These are phyloP conservation scores for Erucastrum elatum DNA, from an alignment of 345 rosid species.

Conservation along the genomic window DNA sequence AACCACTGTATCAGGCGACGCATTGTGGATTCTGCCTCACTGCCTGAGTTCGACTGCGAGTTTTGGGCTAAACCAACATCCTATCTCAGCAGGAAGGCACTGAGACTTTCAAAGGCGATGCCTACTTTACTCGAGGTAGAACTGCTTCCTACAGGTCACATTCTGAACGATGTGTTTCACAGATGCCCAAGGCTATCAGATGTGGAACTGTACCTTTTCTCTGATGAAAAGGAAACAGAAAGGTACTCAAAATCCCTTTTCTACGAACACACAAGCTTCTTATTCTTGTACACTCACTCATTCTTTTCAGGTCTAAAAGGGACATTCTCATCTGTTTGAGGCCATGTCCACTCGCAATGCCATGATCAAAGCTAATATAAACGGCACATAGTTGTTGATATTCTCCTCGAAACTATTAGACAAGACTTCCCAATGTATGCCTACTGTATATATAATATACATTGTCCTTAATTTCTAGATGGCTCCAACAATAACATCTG, in stretches of 20 bases:
- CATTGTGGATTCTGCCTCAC: conserved; percentile 40
- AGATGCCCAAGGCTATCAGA: conserved; percentile 46
- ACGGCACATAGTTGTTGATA: conserved; percentile 58
- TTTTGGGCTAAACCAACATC: conserved; percentile 55
- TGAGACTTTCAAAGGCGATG: conserved; percentile 44
- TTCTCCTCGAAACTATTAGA: conserved; percentile 59
- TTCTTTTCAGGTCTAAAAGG: conserved; percentile 25
- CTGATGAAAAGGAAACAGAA: conserved; percentile 41
- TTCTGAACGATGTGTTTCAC: conserved; percentile 36
- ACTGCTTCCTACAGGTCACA: conserved; percentile 43
- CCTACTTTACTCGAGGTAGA: conserved; percentile 50
- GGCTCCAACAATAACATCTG: not conserved
- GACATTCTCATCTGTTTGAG: conserved; percentile 35
- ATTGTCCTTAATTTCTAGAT: not conserved
- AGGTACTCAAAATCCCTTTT: conserved; percentile 46
- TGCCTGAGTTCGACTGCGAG: conserved; percentile 43
- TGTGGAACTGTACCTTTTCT: conserved; percentile 56
- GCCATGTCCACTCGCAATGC: conserved; percentile 43
- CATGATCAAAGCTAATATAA: conserved; percentile 46
- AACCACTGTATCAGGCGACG: conserved; percentile 49
- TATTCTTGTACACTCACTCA: not conserved
- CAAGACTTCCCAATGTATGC: conserved; percentile 53
- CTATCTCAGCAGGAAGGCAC: conserved; percentile 46
- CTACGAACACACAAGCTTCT: conserved; percentile 5
- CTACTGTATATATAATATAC: not conserved